These are phyloP conservation scores for Exutisphaerella laricina DNA, from an alignment of 2,329 filamentous ascomycete genomes.

Conservation along the genomic window DNA sequence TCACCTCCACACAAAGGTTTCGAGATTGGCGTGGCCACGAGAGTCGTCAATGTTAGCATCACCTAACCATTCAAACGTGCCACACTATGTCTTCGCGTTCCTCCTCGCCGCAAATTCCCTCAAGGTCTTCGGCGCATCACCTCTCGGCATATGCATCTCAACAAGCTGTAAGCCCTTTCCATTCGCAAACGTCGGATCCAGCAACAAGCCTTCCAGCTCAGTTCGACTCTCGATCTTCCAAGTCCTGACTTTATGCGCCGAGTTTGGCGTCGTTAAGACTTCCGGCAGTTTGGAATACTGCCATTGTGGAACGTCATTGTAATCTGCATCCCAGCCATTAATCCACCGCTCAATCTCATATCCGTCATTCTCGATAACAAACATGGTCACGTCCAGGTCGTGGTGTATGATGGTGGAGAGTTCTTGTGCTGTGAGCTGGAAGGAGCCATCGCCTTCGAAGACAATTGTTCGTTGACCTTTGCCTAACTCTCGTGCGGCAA, in stretches of 20 bases:
- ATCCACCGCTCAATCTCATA: slow-evolving; percentile 44
- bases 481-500: slow-evolving; percentile 60
- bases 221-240: slow-evolving; percentile 10
- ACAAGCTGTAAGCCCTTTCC: slow-evolving; percentile 14
- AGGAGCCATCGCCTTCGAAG: slow-evolving; percentile 50
- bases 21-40: no score
- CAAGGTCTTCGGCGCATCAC: slow-evolving; percentile 13
- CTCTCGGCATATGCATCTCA: slow-evolving; percentile 15
- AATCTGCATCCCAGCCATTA: slow-evolving; percentile 35
- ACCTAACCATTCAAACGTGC: no score
- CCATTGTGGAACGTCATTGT: slow-evolving; percentile 17
- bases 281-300: slow-evolving; percentile 12
- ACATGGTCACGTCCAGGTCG: slow-evolving; percentile 35
- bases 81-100: neutral
- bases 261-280: slow-evolving; percentile 6
- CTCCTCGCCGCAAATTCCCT: slow-evolving; percentile 6
- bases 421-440: slow-evolving; percentile 62
- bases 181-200: slow-evolving; percentile 9
- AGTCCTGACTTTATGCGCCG: slow-evolving; percentile 6
- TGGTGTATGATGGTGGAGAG: slow-evolving; percentile 55
- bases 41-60: no score
- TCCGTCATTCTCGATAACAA: slow-evolving; percentile 41
- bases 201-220: slow-evolving; percentile 12
- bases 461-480: slow-evolving; percentile 4
- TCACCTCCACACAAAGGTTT: no score